A percentile compares a stretch with the other conserved stretches of the same genome.
Evolutionary conservation across 148 eudicot genomes (phyloP).

Genomic region (Heliosperma pusillum): DNA sequence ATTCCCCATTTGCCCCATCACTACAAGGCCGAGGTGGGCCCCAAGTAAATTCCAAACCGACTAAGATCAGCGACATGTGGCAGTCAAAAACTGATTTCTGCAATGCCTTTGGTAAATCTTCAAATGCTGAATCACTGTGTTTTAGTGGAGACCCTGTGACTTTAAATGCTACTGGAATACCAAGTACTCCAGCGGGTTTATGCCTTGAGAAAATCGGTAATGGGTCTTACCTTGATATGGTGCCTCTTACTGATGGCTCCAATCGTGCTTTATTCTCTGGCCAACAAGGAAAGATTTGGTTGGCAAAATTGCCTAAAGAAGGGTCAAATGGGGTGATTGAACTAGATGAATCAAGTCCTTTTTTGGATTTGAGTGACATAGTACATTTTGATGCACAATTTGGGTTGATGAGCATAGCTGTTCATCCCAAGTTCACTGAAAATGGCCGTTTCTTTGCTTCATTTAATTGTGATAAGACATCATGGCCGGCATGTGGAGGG

Average conservation of each 20-base stretch:
- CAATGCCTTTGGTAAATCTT: slow-evolving; percentile 59
- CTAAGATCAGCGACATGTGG: slow-evolving; percentile 56
- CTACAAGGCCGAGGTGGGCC: slow-evolving; percentile 40
- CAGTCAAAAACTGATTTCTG: slow-evolving; percentile 65
- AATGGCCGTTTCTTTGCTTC: slow-evolving; percentile 85
- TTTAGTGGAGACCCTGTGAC: slow-evolving; percentile 44
- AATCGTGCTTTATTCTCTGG: slow-evolving; percentile 69
- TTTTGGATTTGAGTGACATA: slow-evolving; percentile 67
- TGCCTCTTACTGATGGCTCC: slow-evolving; percentile 74
- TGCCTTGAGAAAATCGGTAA: slow-evolving; percentile 82
- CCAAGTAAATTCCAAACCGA: slow-evolving; percentile 32
- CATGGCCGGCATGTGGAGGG: slow-evolving; percentile 67
- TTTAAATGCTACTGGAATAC: slow-evolving; percentile 35
- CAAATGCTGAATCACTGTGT: slow-evolving; percentile 48
- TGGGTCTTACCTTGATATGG: slow-evolving; percentile 76
- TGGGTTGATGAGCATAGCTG: slow-evolving; percentile 73
- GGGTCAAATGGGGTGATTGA: slow-evolving; percentile 53
- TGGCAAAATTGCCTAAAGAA: slow-evolving; percentile 54
- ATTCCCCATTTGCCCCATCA: slow-evolving; percentile 65
- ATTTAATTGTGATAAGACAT: slow-evolving; percentile 74
- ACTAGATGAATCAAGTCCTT: slow-evolving; percentile 64
- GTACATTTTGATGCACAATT: slow-evolving; percentile 64
- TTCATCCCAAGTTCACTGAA: slow-evolving; percentile 65
- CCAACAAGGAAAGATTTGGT: slow-evolving; percentile 68
- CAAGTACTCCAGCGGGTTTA: slow-evolving; percentile 45